phyloP scores from a whole-genome alignment of 371 early-diverging fungal species.

The Nosema muscidifuracis region DNA sequence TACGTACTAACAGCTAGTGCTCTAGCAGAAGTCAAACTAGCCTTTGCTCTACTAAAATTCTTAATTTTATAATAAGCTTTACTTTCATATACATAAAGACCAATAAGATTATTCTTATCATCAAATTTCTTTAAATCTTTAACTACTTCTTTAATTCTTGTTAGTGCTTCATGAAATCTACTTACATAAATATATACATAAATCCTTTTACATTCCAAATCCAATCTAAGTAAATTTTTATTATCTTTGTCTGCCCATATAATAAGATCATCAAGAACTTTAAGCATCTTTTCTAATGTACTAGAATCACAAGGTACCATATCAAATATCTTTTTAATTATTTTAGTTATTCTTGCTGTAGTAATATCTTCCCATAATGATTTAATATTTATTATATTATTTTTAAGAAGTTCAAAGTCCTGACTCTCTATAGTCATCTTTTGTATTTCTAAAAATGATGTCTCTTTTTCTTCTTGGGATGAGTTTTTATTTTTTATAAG shows the following conservation, averaged over 20 bases:
- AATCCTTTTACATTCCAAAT: slow-evolving; percentile 59
- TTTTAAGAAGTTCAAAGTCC: background rate
- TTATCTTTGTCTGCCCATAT: slow-evolving; percentile 55
- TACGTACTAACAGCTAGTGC: slow-evolving; percentile 58
- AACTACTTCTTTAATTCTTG: slow-evolving; percentile 44
- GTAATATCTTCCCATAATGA: slow-evolving; percentile 46
- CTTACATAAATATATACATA: slow-evolving; percentile 47
- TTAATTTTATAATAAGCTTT: slow-evolving; percentile 61
- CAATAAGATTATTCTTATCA: slow-evolving; percentile 60
- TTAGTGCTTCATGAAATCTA: slow-evolving; percentile 56
- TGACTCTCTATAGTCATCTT: background rate
- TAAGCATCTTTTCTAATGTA: slow-evolving; percentile 12
- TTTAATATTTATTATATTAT: background rate
- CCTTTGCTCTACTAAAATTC: slow-evolving; percentile 54
- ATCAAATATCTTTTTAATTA: slow-evolving; percentile 52
- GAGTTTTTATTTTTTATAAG: slow-evolving; percentile 14
- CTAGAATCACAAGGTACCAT: slow-evolving; percentile 23
- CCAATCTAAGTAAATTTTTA: slow-evolving; percentile 60
- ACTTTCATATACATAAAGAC: slow-evolving; percentile 61
- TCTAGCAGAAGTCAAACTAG: slow-evolving; percentile 61
- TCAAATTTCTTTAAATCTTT: slow-evolving; percentile 62
- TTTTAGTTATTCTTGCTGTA: slow-evolving; percentile 56
- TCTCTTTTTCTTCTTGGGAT: slow-evolving; percentile 38
- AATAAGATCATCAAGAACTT: slow-evolving; percentile 52
- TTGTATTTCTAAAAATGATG: slow-evolving; percentile 26